These are phyloP conservation scores for Boletus eberwhitei DNA, from an alignment of 768 basidiomycete species.

Conservation along the genomic window DNA sequence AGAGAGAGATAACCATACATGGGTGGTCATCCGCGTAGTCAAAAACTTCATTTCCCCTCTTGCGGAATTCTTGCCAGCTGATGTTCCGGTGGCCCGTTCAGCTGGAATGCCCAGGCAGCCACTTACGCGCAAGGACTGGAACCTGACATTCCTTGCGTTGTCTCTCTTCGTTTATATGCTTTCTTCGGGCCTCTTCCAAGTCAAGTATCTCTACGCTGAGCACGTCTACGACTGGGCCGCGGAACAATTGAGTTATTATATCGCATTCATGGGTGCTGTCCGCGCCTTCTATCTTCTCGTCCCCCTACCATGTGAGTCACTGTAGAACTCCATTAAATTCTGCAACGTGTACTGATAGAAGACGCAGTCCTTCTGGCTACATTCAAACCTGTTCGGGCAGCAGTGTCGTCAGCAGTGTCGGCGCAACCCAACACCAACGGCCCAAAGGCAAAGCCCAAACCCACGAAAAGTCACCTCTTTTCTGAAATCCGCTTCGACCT, in stretches of 20 bases:
- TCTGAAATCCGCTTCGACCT: slow-evolving; percentile 69
- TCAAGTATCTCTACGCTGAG: slow-evolving; percentile 77
- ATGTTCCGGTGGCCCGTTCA: slow-evolving; percentile 37
- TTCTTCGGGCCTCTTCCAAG: slow-evolving; percentile 66
- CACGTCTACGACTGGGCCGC: slow-evolving; percentile 70
- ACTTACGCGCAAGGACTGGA: slow-evolving; percentile 60
- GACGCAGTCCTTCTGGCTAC: slow-evolving; percentile 53
- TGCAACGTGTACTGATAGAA: slow-evolving; percentile 32
- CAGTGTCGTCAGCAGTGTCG: slow-evolving; percentile 4
- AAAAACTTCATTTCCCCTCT: slow-evolving; percentile 60
- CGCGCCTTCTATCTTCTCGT: slow-evolving; percentile 66
- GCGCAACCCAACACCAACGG: slow-evolving; percentile 3
- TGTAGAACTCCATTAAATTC: slow-evolving; percentile 14
- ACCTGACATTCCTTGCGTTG: slow-evolving; percentile 63
- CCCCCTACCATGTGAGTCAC: slow-evolving; percentile 60
- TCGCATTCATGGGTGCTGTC: slow-evolving; percentile 62
- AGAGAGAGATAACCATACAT: slow-evolving; percentile 5
- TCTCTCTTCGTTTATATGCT: slow-evolving; percentile 63
- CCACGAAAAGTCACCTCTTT: slow-evolving; percentile 49
- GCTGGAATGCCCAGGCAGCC: slow-evolving; percentile 63
- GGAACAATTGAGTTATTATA: slow-evolving; percentile 70
- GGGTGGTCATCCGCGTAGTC: slow-evolving; percentile 27
- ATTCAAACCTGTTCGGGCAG: slow-evolving; percentile 47
- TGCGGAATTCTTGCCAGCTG: slow-evolving; percentile 62
- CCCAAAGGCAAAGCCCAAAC: slow-evolving; percentile 38